phyloP scores from a whole-genome alignment of 805 yeast genomes.

The Clavispora carvajalis region DNA sequence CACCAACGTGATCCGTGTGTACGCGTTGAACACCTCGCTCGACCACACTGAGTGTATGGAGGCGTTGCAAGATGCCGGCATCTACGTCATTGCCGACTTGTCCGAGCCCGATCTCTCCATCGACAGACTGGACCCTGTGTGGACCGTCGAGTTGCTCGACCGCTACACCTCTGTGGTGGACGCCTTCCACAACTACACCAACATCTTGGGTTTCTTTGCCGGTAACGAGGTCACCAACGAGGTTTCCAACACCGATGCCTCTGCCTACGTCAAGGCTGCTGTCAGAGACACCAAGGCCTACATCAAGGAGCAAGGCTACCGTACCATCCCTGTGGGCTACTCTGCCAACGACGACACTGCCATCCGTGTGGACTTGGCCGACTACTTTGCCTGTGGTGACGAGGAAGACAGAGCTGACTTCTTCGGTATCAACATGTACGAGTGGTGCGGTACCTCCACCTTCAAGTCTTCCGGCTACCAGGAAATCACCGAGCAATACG shows the following conservation, averaged over 20 bases:
- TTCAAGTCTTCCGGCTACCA: conserved; percentile 60
- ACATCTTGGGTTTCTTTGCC: conserved; percentile 76
- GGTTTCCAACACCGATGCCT: conserved; percentile 60
- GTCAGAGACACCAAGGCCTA: conserved; percentile 71
- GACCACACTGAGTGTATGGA: conserved; percentile 71
- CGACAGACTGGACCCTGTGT: conserved; percentile 55
- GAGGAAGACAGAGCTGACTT: conserved; percentile 64
- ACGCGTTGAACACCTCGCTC: conserved; percentile 58
- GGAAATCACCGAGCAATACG: conserved; percentile 58
- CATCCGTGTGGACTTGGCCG: conserved; percentile 65
- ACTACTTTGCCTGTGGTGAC: conserved; percentile 73
- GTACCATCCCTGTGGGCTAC: conserved; percentile 75
- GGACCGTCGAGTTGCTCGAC: conserved; percentile 57
- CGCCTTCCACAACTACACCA: conserved; percentile 61
- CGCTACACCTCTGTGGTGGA: conserved; percentile 72
- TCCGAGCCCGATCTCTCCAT: conserved; percentile 65
- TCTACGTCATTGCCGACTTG: conserved; percentile 85
- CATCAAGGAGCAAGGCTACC: conserved; percentile 54
- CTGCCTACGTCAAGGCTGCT: conserved; percentile 81
- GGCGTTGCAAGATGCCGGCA: conserved; percentile 72
- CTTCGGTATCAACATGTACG: conserved; percentile 86
- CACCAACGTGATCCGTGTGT: conserved; percentile 72
- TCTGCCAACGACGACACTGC: conserved; percentile 71
- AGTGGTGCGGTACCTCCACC: conserved; percentile 73
- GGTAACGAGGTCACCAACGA: conserved; percentile 81